These are phyloP conservation scores for Trichophyton equinum DNA, from an alignment of 2,329 filamentous ascomycete genomes.

Conservation along the genomic window DNA sequence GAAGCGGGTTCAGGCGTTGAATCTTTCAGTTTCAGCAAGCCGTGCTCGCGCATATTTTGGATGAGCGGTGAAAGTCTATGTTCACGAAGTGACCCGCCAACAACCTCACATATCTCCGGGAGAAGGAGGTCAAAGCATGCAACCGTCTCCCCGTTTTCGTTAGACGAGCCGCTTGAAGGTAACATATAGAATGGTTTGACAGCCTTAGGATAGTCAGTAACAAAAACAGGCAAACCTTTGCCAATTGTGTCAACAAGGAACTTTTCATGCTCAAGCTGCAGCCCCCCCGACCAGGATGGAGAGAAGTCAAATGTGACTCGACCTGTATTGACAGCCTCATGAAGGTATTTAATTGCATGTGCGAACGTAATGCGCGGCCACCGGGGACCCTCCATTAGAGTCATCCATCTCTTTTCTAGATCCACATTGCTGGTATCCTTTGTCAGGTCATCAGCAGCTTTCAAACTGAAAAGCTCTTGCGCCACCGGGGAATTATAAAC, in stretches of 20 bases:
- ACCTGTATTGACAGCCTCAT: slow-evolving; percentile 42
- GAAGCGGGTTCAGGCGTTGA: slow-evolving; percentile 11
- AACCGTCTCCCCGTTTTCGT: slow-evolving; percentile 43
- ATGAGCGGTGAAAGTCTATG: slow-evolving; percentile 57
- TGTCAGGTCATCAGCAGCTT: slow-evolving; percentile 32
- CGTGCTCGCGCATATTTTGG: slow-evolving; percentile 57
- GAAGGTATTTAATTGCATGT: slow-evolving; percentile 58
- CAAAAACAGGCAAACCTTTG: slow-evolving; percentile 60
- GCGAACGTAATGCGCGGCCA: slow-evolving; percentile 82
- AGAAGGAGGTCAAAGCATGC: slow-evolving; percentile 86
- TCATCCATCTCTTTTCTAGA: slow-evolving; percentile 59
- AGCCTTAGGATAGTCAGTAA: slow-evolving; percentile 79
- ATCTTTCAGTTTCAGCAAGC: slow-evolving; percentile 38
- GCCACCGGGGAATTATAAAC: slow-evolving; percentile 40
- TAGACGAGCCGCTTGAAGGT: slow-evolving; percentile 31
- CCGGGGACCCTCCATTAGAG: slow-evolving; percentile 40
- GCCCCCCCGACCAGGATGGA: slow-evolving; percentile 58
- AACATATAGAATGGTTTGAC: slow-evolving; percentile 92
- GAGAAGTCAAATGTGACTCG: slow-evolving; percentile 50
- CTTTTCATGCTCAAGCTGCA: slow-evolving; percentile 87
- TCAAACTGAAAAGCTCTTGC: slow-evolving; percentile 42
- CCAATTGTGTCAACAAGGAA: slow-evolving; percentile 62
- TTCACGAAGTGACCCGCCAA: slow-evolving; percentile 81
- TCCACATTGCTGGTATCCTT: slow-evolving; percentile 29
- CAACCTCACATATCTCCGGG: slow-evolving; percentile 73